phyloP scores from a whole-genome alignment of 345 rosid genomes.

The Lumnitzera racemosa region DNA sequence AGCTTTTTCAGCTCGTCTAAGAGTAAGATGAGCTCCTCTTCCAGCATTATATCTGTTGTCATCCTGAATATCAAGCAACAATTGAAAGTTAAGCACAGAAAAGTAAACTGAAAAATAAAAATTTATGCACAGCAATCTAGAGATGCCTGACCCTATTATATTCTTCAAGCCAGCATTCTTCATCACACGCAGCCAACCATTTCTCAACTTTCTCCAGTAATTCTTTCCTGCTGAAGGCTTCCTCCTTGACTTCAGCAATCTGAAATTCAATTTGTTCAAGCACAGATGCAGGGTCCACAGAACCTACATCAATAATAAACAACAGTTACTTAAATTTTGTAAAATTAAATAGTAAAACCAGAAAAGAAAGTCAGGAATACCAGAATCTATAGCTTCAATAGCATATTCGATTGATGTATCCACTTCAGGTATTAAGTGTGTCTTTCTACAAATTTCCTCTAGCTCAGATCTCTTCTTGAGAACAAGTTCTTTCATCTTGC shows the following conservation, averaged over 20 bases:
- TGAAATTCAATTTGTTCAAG: constrained; percentile 84
- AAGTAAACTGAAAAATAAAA: not conserved
- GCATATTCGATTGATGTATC: constrained; percentile 59
- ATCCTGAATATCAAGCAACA: constrained; percentile 46
- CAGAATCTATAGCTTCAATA: constrained; percentile 74
- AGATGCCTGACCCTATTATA: constrained; percentile 68
- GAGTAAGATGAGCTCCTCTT: constrained; percentile 91
- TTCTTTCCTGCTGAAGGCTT: constrained; percentile 85
- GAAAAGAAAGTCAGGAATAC: constrained; percentile 17
- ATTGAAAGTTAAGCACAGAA: constrained; percentile 9
- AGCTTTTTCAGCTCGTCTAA: constrained; percentile 98
- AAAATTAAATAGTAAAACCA: constrained; percentile 1
- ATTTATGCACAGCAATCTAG: not conserved
- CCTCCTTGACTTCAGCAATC: constrained; percentile 78
- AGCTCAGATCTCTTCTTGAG: constrained; percentile 82
- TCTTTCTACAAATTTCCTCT: constrained; percentile 86
- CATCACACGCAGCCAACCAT: constrained; percentile 92
- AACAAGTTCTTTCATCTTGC: constrained; percentile 98
- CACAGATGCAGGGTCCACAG: constrained; percentile 49
- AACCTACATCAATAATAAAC: constrained; percentile 29
- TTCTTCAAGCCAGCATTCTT: constrained; percentile 98
- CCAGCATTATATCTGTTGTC: constrained; percentile 97
- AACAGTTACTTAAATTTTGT: not conserved
- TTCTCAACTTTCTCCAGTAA: constrained; percentile 92
- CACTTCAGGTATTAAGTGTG: constrained; percentile 65